These are phyloP conservation scores for Bipolaris victoriae DNA, from an alignment of 2,329 filamentous ascomycete genomes.

Conservation along the genomic window DNA sequence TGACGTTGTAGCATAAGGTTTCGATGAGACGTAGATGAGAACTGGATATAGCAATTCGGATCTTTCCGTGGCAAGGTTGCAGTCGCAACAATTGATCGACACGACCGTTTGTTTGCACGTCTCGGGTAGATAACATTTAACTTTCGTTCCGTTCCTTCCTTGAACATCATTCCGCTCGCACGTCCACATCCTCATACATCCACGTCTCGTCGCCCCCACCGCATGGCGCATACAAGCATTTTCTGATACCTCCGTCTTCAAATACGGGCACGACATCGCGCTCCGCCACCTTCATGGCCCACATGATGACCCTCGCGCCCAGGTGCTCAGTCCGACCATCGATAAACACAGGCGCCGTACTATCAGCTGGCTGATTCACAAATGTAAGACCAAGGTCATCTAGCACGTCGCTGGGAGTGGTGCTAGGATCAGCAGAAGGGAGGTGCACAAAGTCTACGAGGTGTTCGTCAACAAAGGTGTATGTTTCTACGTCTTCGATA, in stretches of 20 bases:
- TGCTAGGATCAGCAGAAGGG: not conserved
- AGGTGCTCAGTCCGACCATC: conserved; percentile 22
- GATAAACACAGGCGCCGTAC: conserved; percentile 11
- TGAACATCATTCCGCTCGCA: not conserved
- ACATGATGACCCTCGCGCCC: conserved; percentile 29
- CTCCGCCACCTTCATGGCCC: conserved; percentile 33
- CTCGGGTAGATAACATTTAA: too few species aligned
- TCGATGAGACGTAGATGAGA: not conserved
- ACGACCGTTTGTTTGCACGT: too few species aligned
- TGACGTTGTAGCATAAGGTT: conserved; percentile 53
- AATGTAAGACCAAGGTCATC: conserved; percentile 25
- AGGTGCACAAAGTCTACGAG: conserved; percentile 26
- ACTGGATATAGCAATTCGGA: too few species aligned
- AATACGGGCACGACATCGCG: conserved; percentile 19
- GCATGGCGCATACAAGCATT: conserved; percentile 18
- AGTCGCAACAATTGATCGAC: too few species aligned
- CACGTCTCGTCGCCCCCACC: conserved; percentile 13
- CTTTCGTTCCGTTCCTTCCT: too few species aligned
- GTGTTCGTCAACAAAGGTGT: conserved; percentile 30
- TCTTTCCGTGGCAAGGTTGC: too few species aligned
- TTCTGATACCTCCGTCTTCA: conserved; percentile 7
- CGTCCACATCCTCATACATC: conserved; percentile 19
- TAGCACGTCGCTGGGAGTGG: conserved; percentile 15
- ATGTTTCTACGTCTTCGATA: conserved; percentile 33
- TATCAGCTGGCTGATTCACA: conserved; percentile 10